These are phyloP conservation scores for Monosporascus cannonballus DNA, from an alignment of 2,329 filamentous ascomycete genomes.

Conservation along the genomic window DNA sequence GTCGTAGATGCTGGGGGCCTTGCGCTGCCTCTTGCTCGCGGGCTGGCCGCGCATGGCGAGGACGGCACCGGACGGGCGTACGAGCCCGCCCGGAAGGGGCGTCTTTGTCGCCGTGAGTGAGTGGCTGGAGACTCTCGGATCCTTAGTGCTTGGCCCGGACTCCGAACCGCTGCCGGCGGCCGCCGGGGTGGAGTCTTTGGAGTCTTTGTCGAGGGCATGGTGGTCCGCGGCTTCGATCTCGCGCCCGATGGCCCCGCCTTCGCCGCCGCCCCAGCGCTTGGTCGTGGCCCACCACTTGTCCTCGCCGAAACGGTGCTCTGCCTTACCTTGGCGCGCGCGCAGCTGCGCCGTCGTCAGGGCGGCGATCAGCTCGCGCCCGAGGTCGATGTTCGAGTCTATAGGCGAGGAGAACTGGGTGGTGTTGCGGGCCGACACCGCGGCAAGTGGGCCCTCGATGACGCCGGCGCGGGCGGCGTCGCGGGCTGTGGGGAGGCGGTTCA, in stretches of 20 bases:
- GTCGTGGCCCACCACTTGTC: conserved; percentile 56
- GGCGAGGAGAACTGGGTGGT: conserved; percentile 42
- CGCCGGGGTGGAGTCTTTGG: too few relatives aligned
- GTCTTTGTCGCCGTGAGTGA: not conserved
- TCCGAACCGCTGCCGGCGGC: too few relatives aligned
- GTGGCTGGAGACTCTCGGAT: too few relatives aligned
- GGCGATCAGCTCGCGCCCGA: conserved; percentile 55
- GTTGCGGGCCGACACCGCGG: conserved; percentile 52
- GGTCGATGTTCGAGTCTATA: conserved; percentile 55
- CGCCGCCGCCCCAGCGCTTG: conserved; percentile 57
- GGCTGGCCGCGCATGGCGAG: conserved; percentile 22
- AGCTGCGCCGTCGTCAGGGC: conserved; percentile 59
- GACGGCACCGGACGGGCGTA: not conserved
- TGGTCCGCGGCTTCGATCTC: conserved; percentile 39
- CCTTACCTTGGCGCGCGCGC: conserved; percentile 50
- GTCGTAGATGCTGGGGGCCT: conserved; percentile 54
- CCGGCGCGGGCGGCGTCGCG: conserved; percentile 54
- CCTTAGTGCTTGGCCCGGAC: too few relatives aligned
- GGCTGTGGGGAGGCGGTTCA: conserved; percentile 55
- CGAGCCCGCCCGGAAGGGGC: not conserved
- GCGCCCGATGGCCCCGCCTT: conserved; percentile 56
- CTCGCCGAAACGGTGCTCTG: conserved; percentile 51
- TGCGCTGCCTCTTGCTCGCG: conserved; percentile 43
- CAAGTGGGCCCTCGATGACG: conserved; percentile 55
- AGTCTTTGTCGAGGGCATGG: not conserved